Conservation (phyloP, 2,329 filamentous ascomycete genomes). For the Aotearoamyces nothofagi region DNA sequence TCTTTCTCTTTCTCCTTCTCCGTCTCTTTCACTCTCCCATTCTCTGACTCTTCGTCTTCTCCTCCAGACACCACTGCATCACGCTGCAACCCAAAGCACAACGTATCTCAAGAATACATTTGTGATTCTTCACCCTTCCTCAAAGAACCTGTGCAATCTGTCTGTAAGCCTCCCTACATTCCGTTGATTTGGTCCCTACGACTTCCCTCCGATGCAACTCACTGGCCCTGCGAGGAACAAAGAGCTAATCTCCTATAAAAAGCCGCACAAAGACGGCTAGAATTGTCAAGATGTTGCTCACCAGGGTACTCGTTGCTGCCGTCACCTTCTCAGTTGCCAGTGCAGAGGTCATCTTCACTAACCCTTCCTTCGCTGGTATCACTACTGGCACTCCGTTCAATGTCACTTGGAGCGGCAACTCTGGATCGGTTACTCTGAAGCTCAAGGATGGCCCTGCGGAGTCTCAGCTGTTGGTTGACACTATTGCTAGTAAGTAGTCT, state of each 20-base stretch:
- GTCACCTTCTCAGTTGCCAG: constrained; percentile 9
- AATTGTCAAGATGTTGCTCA: constrained; percentile 17
- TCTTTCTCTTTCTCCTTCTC: background rate
- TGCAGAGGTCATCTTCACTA: constrained; percentile 14
- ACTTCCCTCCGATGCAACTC: background rate
- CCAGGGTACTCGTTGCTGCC: constrained; percentile 11
- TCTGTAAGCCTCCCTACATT: background rate
- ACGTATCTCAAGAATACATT: too few species aligned
- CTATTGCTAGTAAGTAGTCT: constrained; percentile 12
- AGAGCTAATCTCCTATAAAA: too few species aligned
- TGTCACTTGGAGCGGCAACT: constrained; percentile 13
- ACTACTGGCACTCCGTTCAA: constrained; percentile 11
- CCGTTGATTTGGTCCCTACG: background rate
- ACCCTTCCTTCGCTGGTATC: constrained; percentile 10
- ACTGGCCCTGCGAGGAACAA: background rate
- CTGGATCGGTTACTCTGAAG: constrained; percentile 14
- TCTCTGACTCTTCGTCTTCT: background rate
- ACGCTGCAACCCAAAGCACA: too few species aligned
- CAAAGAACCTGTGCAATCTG: background rate
- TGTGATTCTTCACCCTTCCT: background rate
- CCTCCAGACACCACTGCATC: background rate
- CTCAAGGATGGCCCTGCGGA: constrained; percentile 14
- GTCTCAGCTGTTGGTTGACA: constrained; percentile 10
- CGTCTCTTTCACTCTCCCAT: background rate
- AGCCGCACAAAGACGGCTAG: too few species aligned